phyloP scores from a whole-genome alignment of 768 basidiomycete genomes.

The Leucosporidium scottii region DNA sequence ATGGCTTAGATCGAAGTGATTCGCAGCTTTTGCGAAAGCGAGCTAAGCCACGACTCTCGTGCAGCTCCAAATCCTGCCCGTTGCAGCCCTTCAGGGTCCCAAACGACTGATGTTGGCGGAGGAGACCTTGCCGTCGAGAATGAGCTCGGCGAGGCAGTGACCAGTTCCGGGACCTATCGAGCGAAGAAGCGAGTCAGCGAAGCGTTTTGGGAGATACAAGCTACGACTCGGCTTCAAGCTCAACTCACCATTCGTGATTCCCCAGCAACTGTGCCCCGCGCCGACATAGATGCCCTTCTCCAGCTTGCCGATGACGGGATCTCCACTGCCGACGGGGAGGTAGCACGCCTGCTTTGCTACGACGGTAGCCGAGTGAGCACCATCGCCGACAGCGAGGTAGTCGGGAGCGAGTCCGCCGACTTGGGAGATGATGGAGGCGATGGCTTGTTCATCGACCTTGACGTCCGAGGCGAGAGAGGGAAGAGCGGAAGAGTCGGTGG shows the following conservation, averaged over 20 bases:
- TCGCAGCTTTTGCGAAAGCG: no score
- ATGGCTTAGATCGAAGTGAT: no score
- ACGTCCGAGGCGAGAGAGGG: conserved; percentile 70
- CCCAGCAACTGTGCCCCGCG: conserved; percentile 62
- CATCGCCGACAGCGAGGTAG: conserved; percentile 45
- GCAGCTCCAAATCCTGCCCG: no score
- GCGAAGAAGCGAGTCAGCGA: not conserved
- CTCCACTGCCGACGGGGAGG: conserved; percentile 59
- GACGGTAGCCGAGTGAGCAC: conserved; percentile 51
- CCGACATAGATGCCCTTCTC: conserved; percentile 59
- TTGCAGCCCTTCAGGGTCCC: no score
- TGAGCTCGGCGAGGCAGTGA: conserved; percentile 59
- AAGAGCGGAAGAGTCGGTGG: conserved; percentile 64
- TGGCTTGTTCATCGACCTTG: conserved; percentile 52
- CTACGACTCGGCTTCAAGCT: not conserved
- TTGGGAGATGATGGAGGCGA: conserved; percentile 47
- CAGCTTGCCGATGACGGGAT: conserved; percentile 67
- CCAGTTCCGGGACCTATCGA: conserved; percentile 67
- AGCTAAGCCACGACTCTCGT: no score
- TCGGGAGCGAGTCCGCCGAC: conserved; percentile 40
- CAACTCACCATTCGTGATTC: conserved; percentile 8
- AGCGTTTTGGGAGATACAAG: not conserved
- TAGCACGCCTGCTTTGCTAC: conserved; percentile 66
- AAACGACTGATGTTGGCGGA: conserved; percentile 45
- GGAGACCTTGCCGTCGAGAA: conserved; percentile 59